Conservation (phyloP, 345 rosid genomes). For the Citrus inodora region DNA sequence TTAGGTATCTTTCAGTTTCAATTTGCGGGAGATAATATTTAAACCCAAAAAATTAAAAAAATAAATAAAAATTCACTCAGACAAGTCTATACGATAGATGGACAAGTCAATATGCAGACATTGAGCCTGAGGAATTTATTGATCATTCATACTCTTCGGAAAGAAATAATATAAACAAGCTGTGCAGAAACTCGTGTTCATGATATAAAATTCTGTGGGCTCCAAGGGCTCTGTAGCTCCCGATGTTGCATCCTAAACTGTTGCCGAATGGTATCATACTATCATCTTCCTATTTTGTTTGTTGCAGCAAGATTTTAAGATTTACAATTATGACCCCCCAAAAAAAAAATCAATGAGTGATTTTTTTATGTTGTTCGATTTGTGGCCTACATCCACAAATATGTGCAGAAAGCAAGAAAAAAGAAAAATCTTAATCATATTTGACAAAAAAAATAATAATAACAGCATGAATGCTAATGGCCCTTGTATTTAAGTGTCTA, state of each 20-base stretch:
- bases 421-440: background rate
- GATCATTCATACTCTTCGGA: background rate
- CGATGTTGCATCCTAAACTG: conserved; percentile 24
- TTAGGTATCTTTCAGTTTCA: background rate
- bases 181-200: background rate
- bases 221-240: conserved; percentile 17
- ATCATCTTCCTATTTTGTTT: background rate
- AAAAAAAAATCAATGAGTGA: background rate
- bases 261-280: background rate
- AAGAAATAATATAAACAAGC: background rate
- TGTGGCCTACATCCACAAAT: background rate
- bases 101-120: background rate
- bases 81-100: background rate
- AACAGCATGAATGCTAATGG: background rate
- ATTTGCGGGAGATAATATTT: background rate
- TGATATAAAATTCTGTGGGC: conserved; percentile 16
- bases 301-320: background rate
- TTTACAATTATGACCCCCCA: background rate
- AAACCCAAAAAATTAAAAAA: no score
- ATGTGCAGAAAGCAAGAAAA: background rate
- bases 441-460: background rate
- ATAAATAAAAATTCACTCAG: background rate
- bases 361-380: background rate
- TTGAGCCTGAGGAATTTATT: conserved; percentile 23
- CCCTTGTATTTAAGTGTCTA: background rate